Evolutionary conservation across 2,329 filamentous ascomycete species (phyloP).

Genomic region (Beauveria rudraprayagi): DNA sequence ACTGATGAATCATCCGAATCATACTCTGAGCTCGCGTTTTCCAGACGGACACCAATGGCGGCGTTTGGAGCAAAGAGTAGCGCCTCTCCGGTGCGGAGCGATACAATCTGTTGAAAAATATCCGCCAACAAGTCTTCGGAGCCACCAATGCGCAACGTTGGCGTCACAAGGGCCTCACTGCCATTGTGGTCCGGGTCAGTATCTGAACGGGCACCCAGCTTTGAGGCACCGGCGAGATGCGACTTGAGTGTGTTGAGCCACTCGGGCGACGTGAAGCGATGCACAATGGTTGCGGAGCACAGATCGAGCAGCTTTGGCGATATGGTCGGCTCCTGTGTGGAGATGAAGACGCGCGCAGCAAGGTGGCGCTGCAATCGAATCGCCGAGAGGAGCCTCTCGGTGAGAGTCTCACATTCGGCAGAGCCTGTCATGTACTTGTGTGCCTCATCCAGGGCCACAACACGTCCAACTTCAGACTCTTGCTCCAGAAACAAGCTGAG

Average conservation of each 20-base stretch:
- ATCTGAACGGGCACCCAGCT: background rate
- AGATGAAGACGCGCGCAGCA: constrained; percentile 56
- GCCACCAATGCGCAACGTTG: background rate
- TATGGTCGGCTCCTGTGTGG: constrained; percentile 67
- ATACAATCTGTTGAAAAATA: constrained; percentile 35
- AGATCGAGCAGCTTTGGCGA: constrained; percentile 58
- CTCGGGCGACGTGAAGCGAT: constrained; percentile 57
- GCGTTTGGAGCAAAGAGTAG: constrained; percentile 39
- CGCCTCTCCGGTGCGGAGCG: constrained; percentile 36
- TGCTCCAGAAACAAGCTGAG: constrained; percentile 55
- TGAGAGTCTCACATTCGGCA: constrained; percentile 46
- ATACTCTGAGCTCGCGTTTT: background rate
- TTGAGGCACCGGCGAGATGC: constrained; percentile 32
- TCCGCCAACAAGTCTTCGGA: constrained; percentile 13
- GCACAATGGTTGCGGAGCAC: constrained; percentile 58
- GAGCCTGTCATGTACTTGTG: constrained; percentile 62
- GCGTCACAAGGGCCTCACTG: background rate
- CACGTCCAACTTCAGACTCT: constrained; percentile 37
- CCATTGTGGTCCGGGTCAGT: background rate
- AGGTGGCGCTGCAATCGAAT: constrained; percentile 63
- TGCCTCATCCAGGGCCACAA: constrained; percentile 65
- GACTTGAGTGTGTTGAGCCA: constrained; percentile 40
- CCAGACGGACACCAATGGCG: constrained; percentile 23
- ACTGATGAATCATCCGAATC: background rate
- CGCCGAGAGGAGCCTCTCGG: constrained; percentile 48